A percentile compares a stretch with the other conserved stretches of the same genome.
phyloP scores from a whole-genome alignment of 495 filamentous ascomycete species.

The Hyphodiscus hymeniophilus region DNA sequence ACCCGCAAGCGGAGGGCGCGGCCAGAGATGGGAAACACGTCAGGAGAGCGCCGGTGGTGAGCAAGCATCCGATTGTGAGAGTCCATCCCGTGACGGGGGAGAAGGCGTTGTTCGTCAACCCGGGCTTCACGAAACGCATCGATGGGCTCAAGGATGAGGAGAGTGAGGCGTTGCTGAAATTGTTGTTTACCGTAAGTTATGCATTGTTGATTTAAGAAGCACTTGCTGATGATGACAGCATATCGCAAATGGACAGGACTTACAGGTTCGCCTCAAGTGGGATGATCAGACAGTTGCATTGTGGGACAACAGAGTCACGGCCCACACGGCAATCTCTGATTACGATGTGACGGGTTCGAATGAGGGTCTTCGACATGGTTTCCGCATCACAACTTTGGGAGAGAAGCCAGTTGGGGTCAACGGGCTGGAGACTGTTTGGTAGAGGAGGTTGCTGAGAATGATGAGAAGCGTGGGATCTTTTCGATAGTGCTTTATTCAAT shows the following conservation, averaged over 20 bases:
- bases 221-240: constrained; percentile 32
- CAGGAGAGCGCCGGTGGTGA: constrained; percentile 44
- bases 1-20: constrained; percentile 35
- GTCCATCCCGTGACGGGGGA: constrained; percentile 40
- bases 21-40: constrained; percentile 39
- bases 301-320: constrained; percentile 61
- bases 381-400: constrained; percentile 39
- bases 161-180: constrained; percentile 54
- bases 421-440: constrained; percentile 1
- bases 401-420: constrained; percentile 29
- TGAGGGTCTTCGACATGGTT: constrained; percentile 25
- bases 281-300: constrained; percentile 50
- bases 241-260: constrained; percentile 49
- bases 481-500: no score
- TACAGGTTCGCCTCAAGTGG: constrained; percentile 55
- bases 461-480: background rate
- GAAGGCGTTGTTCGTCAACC: constrained; percentile 12
- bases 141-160: constrained; percentile 60
- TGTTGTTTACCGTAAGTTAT: constrained; percentile 42
- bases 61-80: constrained; percentile 52
- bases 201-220: background rate
- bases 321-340: constrained; percentile 46
- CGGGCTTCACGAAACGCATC: constrained; percentile 29
- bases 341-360: constrained; percentile 37
- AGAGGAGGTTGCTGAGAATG: background rate